Evolutionary conservation across 257 asterid species (phyloP), one percentile per base, ranked within the genome.

Genomic region (Rauvolfia tetraphylla): DNA sequence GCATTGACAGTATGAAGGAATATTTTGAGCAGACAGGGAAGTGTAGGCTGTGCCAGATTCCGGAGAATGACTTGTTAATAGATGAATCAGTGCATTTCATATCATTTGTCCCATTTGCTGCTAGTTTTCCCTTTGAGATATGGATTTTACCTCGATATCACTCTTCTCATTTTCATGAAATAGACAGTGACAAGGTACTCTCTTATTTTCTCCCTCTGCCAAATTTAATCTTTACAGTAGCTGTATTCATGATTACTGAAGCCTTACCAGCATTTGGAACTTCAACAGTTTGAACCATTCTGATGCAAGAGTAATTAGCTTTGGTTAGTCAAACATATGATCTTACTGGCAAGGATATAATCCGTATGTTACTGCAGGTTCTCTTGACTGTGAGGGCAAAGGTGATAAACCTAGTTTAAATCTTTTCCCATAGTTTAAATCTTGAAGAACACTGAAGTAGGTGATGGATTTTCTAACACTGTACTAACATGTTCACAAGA

Each of bases 121-220:
- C 97, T 0, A 82, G 81, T 12, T 90, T 80, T 79, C 97, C 99
- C 53, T 95, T 95, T 58, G 99, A 95, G 88, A 85, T 91, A 74
- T 95, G 98, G 99, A 90, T 89, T 74, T 79, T 95, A 77, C 98
- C 98, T 23, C 88, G 90, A n/a, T 82, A 76, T 22, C 98, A 95
- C 84, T 81, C 96, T 49, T 87, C 92, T 73, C 96, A 93, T 88
- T 93, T 95, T 74, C 91, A 89, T 34, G 92, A 89, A 67, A 81
- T 95, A 27, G 90, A 90, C 68, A 62, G 39, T 54, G 90, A 83
- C 56, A 87, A 88, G 98, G 99, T 93, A 90, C 65, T 65, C 29
- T 72, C 63, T 23, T 1, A 14, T 20, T 63, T 71, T 73, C 70
- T 7, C 10, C 18, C 36, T 8, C 71, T 76, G 15, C 27, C 7